Evolutionary conservation across 495 filamentous ascomycete genomes (phyloP), one percentile per base, ranked within the genome.

Genomic region (Haplographium delicatum): DNA sequence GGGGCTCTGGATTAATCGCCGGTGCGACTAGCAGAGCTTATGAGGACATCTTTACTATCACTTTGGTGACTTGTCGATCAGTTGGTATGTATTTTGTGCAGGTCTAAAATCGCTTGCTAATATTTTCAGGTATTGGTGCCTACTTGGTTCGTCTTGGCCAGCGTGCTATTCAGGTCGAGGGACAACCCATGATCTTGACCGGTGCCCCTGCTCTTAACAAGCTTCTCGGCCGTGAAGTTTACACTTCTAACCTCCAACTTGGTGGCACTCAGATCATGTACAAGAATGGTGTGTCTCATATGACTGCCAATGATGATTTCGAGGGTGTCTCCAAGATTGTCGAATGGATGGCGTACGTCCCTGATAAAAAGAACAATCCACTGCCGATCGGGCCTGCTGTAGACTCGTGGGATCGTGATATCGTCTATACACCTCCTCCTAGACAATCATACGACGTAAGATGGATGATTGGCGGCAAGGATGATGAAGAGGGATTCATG

Each of bases 201-300:
- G 93, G 93, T 76, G 93, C 93, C 25, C 88, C 88, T 55, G 93
- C 93, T 47, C 86, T 98, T 70, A 98, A 98, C 81, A 98, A 96
- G 75, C 75, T 98, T 58, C 85, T 98, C 43, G 93, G 93, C 33
- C 87, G 93, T 54, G 94, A 98, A 72, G 91, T 98, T 15, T 98
- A 98, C 76, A 95, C 93, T 38, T 97, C 93, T 27, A 98, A 98
- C 78, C 69, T 98, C 54, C 93, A 98, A 75, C 86, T 98, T 54
- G 93, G 93, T 81, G 93, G 93, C 59, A 97, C 93, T 33, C 93
- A 98, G 72, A 98, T 98, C 78, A 98, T 98, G 93, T 97, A 98
- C 81, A 91, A 85, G 73, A 98, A 98, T 65, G 93, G 93, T 79
- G 94, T 98, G 22, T 97, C 94, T 7, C 93, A 98, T 73, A 87